Conservation (phyloP, 202 grass and related monocot genomes). For the Bolboschoenoplectus hybrid region DNA sequence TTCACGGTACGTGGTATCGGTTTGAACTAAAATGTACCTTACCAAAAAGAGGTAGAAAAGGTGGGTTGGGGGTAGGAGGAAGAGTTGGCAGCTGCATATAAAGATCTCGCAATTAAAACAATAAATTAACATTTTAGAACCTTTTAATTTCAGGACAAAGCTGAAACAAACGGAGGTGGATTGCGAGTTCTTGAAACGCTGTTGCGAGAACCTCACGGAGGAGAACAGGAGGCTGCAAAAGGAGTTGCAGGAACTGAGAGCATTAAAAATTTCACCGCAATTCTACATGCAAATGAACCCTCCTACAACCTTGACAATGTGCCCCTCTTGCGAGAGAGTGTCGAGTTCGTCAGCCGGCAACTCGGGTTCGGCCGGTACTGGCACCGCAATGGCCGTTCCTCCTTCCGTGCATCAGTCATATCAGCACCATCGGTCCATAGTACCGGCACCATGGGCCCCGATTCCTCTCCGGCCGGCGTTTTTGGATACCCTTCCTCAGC, state of each 20-base stretch:
- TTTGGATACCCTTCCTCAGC: constrained; percentile 48
- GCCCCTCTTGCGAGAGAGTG: constrained; percentile 89
- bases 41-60: background rate
- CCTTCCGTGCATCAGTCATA: constrained; percentile 31
- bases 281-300: constrained; percentile 84
- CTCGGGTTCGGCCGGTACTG: constrained; percentile 18
- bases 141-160: constrained; percentile 62
- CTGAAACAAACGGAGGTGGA: constrained; percentile 99
- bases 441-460: constrained; percentile 48
- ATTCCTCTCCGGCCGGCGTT: constrained; percentile 56
- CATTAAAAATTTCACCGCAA: constrained; percentile 79
- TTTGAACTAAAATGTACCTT: constrained; percentile 6
- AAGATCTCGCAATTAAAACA: background rate
- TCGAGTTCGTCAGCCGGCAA: constrained; percentile 36
- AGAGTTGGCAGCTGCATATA: background rate
- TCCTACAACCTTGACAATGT: constrained; percentile 94
- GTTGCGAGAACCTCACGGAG: constrained; percentile 92
- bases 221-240: constrained; percentile 91
- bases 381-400: background rate
- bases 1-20: background rate
- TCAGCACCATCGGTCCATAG: constrained; percentile 1
- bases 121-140: background rate
- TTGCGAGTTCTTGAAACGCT: constrained; percentile 90
- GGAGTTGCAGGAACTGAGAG: constrained; percentile 85
- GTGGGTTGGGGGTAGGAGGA: background rate